These are phyloP conservation scores for Arachis monticola DNA, from an alignment of 331 rosid genomes.

Conservation along the genomic window DNA sequence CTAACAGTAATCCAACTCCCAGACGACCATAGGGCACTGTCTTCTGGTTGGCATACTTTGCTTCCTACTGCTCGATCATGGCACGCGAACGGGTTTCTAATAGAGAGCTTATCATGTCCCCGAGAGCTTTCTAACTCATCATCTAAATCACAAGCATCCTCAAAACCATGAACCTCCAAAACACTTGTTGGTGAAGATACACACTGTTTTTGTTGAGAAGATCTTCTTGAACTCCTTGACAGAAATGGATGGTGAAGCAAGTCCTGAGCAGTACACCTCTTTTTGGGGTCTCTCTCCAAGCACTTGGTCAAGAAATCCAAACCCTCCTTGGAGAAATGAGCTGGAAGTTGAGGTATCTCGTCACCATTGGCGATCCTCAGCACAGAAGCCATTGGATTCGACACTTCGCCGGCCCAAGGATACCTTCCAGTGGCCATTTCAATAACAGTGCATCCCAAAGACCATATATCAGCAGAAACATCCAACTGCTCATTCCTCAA, in stretches of 20 bases:
- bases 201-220: constrained; percentile 1
- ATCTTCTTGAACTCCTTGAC: constrained; percentile 26
- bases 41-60: constrained; percentile 20
- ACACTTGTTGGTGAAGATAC: constrained; percentile 56
- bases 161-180: constrained; percentile 42
- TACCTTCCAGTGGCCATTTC: constrained; percentile 72
- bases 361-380: constrained; percentile 52
- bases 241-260: constrained; percentile 66
- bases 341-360: constrained; percentile 55
- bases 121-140: constrained; percentile 26
- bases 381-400: constrained; percentile 52
- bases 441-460: constrained; percentile 69
- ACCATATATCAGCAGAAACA: constrained; percentile 65
- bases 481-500: constrained; percentile 50
- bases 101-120: constrained; percentile 15
- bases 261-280: constrained; percentile 48
- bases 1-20: constrained; percentile 70
- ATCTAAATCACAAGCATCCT: constrained; percentile 37
- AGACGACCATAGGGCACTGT: constrained; percentile 41
- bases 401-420: constrained; percentile 53
- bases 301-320: constrained; percentile 63
- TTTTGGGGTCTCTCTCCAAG: constrained; percentile 54
- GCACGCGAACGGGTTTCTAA: constrained; percentile 38
- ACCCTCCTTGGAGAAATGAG: constrained; percentile 52
- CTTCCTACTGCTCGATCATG: constrained; percentile 18